Evolutionary conservation across 495 filamentous ascomycete genomes (phyloP).

Genomic region (Penicillium arizonense): DNA sequence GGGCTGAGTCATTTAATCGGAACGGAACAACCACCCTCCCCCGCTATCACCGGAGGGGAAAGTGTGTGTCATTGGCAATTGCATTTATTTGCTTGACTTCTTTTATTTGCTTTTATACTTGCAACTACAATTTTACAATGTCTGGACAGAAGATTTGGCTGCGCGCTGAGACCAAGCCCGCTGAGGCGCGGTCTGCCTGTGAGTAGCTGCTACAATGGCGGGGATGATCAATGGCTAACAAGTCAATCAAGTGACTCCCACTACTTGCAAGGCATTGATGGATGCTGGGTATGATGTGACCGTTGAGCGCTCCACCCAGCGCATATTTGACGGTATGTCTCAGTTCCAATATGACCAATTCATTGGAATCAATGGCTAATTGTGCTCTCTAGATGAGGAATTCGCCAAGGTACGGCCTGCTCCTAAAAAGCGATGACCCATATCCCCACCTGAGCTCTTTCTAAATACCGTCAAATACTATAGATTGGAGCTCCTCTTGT

Average conservation of each 20-base stretch:
- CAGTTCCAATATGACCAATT: not conserved
- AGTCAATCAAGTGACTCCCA: constrained; percentile 51
- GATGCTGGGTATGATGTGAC: constrained; percentile 82
- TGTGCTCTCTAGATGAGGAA: constrained; percentile 42
- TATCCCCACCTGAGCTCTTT: not conserved
- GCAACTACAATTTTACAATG: constrained; percentile 25
- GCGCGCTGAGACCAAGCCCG: constrained; percentile 50
- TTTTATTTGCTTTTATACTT: constrained; percentile 4
- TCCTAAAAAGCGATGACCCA: not conserved
- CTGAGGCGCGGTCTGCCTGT: constrained; percentile 49
- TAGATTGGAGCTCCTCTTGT: constrained; percentile 73
- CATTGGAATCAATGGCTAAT: constrained; percentile 14
- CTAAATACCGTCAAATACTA: constrained; percentile 11
- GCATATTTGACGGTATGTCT: constrained; percentile 75
- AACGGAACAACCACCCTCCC: constrained; percentile 35
- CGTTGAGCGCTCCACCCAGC: constrained; percentile 73
- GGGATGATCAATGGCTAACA: constrained; percentile 7
- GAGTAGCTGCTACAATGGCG: constrained; percentile 18
- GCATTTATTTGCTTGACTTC: constrained; percentile 1
- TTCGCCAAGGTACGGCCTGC: constrained; percentile 44
- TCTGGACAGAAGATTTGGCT: constrained; percentile 47
- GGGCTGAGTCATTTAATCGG: constrained; percentile 35
- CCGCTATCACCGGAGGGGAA: constrained; percentile 33
- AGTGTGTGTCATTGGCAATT: constrained; percentile 32
- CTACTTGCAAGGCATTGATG: constrained; percentile 74